phyloP scores from a whole-genome alignment of 345 rosid species.

The Citrus inodora region DNA sequence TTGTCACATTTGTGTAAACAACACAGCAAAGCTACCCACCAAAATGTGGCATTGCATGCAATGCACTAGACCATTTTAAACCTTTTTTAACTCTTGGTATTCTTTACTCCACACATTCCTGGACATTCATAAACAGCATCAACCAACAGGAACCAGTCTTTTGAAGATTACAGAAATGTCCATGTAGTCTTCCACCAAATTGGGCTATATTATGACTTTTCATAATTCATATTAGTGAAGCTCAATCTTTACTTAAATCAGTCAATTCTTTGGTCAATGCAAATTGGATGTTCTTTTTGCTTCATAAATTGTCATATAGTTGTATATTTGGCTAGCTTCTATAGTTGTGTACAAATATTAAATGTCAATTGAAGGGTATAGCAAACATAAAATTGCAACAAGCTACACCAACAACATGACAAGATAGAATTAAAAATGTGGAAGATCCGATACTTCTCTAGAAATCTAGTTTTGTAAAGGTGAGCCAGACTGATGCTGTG shows the following conservation, averaged over 20 bases:
- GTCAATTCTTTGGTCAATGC: neutral
- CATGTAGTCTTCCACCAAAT: neutral
- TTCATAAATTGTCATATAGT: neutral
- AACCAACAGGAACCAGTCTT: neutral
- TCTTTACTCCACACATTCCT: neutral
- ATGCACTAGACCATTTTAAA: neutral
- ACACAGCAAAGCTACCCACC: neutral
- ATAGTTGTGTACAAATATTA: neutral
- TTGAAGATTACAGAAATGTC: neutral
- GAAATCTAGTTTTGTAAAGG: neutral
- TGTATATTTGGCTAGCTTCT: neutral
- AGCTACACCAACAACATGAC: neutral
- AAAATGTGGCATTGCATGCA: neutral
- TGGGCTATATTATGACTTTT: neutral
- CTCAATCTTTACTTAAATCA: neutral
- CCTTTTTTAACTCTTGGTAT: neutral
- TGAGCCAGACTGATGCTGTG: neutral
- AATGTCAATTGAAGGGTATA: neutral
- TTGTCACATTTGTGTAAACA: neutral
- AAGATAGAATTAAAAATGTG: neutral
- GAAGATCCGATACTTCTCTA: neutral
- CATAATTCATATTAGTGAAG: neutral
- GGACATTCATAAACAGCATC: neutral
- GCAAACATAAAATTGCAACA: neutral
- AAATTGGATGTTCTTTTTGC: neutral